phyloP scores from a whole-genome alignment of 768 basidiomycete species.

The Rhizopogon salebrosus region DNA sequence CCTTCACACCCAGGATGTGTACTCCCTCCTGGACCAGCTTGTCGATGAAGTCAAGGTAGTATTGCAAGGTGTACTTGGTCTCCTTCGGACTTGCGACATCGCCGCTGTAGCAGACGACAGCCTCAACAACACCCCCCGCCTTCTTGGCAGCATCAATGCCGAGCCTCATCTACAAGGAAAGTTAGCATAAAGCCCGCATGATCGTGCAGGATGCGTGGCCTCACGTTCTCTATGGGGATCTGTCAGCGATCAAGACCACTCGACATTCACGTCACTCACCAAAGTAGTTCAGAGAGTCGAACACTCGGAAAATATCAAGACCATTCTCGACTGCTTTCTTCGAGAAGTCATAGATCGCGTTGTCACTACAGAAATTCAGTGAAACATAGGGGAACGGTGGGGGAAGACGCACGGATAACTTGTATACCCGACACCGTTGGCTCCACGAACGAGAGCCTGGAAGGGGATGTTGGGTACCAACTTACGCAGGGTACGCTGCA shows the following conservation, averaged over 20 bases:
- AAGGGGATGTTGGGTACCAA: slow-evolving; percentile 98
- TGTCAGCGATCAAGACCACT: background rate
- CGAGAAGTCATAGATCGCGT: slow-evolving; percentile 99
- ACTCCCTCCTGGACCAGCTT: slow-evolving; percentile 92
- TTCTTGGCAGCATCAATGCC: slow-evolving; percentile 99
- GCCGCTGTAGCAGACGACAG: slow-evolving; percentile 96
- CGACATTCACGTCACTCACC: slow-evolving; percentile 43
- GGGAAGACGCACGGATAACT: slow-evolving; percentile 77
- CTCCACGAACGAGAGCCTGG: slow-evolving; percentile 97
- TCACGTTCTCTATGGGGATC: slow-evolving; percentile 58
- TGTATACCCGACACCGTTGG: slow-evolving; percentile 98
- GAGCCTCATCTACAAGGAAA: slow-evolving; percentile 71
- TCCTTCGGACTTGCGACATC: slow-evolving; percentile 94
- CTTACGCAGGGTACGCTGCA: slow-evolving; percentile 82
- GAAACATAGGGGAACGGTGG: background rate
- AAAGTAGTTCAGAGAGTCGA: slow-evolving; percentile 98
- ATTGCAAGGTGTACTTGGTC: slow-evolving; percentile 94
- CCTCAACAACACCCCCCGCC: slow-evolving; percentile 97
- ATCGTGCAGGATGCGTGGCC: slow-evolving; percentile 12
- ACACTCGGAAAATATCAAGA: slow-evolving; percentile 98
- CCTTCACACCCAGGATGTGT: slow-evolving; percentile 96
- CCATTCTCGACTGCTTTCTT: slow-evolving; percentile 99
- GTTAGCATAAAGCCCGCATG: slow-evolving; percentile 10
- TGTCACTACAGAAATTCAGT: slow-evolving; percentile 55
- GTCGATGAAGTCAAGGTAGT: slow-evolving; percentile 94